phyloP scores from a whole-genome alignment of 495 filamentous ascomycete genomes.

The Trichoderma erinaceum region DNA sequence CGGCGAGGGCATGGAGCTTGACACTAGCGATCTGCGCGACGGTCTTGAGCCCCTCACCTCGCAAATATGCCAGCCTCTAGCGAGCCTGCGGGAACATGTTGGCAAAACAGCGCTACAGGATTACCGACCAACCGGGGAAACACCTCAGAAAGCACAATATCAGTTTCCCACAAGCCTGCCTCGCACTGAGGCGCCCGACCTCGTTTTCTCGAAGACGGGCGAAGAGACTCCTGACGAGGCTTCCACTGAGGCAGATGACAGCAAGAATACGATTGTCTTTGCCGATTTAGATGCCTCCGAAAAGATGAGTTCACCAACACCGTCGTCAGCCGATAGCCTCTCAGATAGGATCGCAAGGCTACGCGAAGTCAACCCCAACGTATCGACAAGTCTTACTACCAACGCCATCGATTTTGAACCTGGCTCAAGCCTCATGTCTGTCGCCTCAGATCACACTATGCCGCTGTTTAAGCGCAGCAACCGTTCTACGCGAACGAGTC shows the following conservation, averaged over 20 bases:
- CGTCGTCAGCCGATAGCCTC: constrained; percentile 18
- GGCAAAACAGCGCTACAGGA: constrained; percentile 58
- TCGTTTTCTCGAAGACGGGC: constrained; percentile 53
- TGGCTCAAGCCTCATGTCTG: constrained; percentile 26
- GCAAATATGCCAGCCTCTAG: constrained; percentile 60
- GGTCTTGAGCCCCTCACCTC: constrained; percentile 53
- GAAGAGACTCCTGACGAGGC: constrained; percentile 22
- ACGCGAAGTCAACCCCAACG: constrained; percentile 41
- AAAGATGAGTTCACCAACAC: constrained; percentile 25
- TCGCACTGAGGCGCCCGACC: constrained; percentile 65
- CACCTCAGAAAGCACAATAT: constrained; percentile 72
- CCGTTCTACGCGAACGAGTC: constrained; percentile 35
- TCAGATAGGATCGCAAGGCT: constrained; percentile 30
- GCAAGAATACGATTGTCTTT: constrained; percentile 27
- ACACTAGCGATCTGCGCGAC: constrained; percentile 46
- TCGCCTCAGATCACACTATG: constrained; percentile 26
- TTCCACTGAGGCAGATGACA: background rate
- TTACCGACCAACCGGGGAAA: constrained; percentile 78
- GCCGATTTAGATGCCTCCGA: constrained; percentile 29
- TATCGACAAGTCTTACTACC: constrained; percentile 21
- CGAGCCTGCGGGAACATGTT: constrained; percentile 59
- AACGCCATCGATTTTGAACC: constrained; percentile 27
- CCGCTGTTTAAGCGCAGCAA: constrained; percentile 49
- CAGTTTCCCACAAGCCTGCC: constrained; percentile 70
- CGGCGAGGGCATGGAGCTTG: constrained; percentile 53